Conservation (phyloP, 2,329 filamentous ascomycete species). For the Lasiodiplodia gonubiensis region DNA sequence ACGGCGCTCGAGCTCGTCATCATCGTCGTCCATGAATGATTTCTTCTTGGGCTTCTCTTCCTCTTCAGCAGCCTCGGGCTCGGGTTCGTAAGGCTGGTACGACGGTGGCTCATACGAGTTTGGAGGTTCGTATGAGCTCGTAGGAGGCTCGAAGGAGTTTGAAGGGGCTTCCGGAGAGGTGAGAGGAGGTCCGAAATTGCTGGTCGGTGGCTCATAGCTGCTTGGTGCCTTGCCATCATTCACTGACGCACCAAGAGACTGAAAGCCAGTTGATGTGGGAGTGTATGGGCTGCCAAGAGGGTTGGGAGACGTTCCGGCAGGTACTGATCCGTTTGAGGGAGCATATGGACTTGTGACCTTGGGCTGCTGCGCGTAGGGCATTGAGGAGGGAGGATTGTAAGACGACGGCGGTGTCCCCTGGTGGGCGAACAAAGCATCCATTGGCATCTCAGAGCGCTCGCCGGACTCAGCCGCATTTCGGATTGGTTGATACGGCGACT, state of each 20-base stretch:
- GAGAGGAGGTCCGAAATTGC: constrained; percentile 30
- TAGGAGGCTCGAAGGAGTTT: constrained; percentile 38
- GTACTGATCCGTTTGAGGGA: constrained; percentile 1
- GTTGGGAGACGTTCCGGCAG: constrained; percentile 7
- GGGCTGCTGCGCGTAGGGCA: constrained; percentile 2
- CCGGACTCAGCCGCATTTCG: constrained; percentile 47
- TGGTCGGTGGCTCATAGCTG: constrained; percentile 36
- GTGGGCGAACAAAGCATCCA: constrained; percentile 25
- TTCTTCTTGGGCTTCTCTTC: constrained; percentile 70
- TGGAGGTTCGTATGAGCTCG: constrained; percentile 63
- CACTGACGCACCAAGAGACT: constrained; percentile 29
- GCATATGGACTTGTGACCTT: constrained; percentile 20
- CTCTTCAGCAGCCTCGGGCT: constrained; percentile 58
- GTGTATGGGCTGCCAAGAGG: constrained; percentile 29
- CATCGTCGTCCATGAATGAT: constrained; percentile 81
- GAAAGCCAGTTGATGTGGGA: constrained; percentile 29
- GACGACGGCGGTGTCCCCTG: constrained; percentile 40
- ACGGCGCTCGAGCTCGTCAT: constrained; percentile 64
- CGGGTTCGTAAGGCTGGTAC: constrained; percentile 57
- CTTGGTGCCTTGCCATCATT: constrained; percentile 34
- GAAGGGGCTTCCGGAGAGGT: constrained; percentile 35
- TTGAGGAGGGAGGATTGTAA: constrained; percentile 22
- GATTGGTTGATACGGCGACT: constrained; percentile 22
- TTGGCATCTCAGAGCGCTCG: constrained; percentile 34
- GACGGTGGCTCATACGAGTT: constrained; percentile 64